phyloP scores from a whole-genome alignment of 2,329 filamentous ascomycete genomes.

The Pochonia chlamydosporia region DNA sequence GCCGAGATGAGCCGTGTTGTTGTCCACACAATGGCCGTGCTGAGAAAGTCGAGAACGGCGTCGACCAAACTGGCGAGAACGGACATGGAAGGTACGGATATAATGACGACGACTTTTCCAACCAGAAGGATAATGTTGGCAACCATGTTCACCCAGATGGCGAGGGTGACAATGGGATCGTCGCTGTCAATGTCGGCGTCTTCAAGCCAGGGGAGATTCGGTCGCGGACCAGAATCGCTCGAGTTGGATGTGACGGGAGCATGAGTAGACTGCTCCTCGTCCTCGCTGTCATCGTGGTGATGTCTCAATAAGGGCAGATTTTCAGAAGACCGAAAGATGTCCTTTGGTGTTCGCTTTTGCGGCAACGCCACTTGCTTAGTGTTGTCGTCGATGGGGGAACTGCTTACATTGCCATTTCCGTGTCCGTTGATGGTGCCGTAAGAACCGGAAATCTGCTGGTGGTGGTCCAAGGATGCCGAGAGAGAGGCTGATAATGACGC shows the following conservation, averaged over 20 bases:
- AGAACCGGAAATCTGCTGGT: conserved; percentile 8
- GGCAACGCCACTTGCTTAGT: conserved; percentile 29
- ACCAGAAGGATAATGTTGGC: conserved; percentile 72
- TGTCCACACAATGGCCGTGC: conserved; percentile 74
- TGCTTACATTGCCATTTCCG: conserved; percentile 22
- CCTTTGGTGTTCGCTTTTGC: conserved; percentile 75
- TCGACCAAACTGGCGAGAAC: conserved; percentile 76
- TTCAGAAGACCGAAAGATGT: conserved; percentile 74
- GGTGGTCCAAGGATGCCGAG: conserved; percentile 9
- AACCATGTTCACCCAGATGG: conserved; percentile 79
- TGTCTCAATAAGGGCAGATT: conserved; percentile 57
- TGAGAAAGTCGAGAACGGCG: conserved; percentile 73
- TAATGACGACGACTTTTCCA: conserved; percentile 70
- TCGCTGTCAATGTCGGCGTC: conserved; percentile 68
- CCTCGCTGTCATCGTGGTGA: conserved; percentile 32
- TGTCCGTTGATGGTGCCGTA: conserved; percentile 24
- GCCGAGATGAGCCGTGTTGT: conserved; percentile 65
- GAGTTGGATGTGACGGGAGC: conserved; percentile 3
- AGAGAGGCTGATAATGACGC: conserved; percentile 11
- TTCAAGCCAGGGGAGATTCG: conserved; percentile 64
- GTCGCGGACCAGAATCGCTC: conserved; percentile 33
- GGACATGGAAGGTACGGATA: conserved; percentile 75
- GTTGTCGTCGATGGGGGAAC: conserved; percentile 16
- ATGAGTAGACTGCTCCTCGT: conserved; percentile 30
- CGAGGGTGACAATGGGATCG: conserved; percentile 72